Evolutionary conservation across 2,329 filamentous ascomycete species (phyloP).

Genomic region (Phaeosphaeria sp.): DNA sequence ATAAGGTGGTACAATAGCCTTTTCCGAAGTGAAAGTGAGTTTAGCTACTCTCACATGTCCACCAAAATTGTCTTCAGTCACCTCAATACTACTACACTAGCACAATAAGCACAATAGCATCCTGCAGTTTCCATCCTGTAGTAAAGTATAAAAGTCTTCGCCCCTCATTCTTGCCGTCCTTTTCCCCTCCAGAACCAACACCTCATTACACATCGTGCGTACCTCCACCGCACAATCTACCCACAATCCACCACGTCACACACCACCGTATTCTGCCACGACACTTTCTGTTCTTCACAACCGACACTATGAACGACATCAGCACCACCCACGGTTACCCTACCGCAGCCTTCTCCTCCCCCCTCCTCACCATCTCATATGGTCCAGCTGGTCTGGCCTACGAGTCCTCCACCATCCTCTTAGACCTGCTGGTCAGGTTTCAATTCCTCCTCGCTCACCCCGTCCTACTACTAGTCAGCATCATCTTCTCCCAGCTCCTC

Average conservation of each 20-base stretch:
- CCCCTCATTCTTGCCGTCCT: neutral
- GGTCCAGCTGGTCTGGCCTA: neutral
- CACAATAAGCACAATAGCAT: neutral
- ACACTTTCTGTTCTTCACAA: neutral
- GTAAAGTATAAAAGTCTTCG: neutral
- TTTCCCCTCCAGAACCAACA: neutral
- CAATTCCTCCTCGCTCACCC: neutral
- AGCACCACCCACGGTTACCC: neutral
- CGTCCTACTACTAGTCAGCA: neutral
- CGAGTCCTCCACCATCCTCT: neutral
- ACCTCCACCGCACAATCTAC: neutral
- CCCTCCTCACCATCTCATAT: neutral
- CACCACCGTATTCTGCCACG: neutral
- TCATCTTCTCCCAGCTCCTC: neutral
- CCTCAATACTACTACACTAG: too few relatives aligned
- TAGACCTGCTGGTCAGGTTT: neutral
- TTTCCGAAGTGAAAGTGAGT: neutral
- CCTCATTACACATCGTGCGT: neutral
- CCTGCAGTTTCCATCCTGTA: neutral
- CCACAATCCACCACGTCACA: neutral
- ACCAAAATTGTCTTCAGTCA: too few relatives aligned
- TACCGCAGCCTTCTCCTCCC: conserved; percentile 1
- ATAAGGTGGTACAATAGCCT: neutral
- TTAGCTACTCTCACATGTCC: neutral
- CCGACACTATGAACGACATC: neutral